Evolutionary conservation across 2,329 filamentous ascomycete species (phyloP).

Genomic region (Biscogniauxia sp.): DNA sequence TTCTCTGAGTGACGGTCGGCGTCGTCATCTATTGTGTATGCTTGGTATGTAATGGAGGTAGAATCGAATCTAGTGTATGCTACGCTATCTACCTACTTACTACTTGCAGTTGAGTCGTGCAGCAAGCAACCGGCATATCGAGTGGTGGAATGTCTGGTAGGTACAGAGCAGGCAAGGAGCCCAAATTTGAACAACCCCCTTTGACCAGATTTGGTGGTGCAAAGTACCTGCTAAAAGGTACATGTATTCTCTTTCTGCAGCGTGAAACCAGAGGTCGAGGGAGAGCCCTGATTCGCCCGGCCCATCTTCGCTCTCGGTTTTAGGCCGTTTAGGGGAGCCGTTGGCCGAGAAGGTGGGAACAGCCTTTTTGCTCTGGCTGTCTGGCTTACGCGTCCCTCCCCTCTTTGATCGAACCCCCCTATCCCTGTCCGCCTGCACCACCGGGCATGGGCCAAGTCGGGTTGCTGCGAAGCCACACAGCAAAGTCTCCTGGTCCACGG

Average conservation of each 20-base stretch:
- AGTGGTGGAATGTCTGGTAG: background rate
- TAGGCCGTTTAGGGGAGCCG: slow-evolving; percentile 12
- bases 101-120: slow-evolving; percentile 1
- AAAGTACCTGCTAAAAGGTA: too few species aligned
- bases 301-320: slow-evolving; percentile 12
- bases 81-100: too few species aligned
- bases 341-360: slow-evolving; percentile 14
- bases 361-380: slow-evolving; percentile 29
- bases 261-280: background rate
- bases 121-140: background rate
- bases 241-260: background rate
- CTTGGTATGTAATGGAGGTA: too few species aligned
- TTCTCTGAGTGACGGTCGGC: slow-evolving; percentile 10
- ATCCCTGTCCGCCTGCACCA: slow-evolving; percentile 21
- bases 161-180: too few species aligned
- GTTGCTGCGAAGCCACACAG: slow-evolving; percentile 19
- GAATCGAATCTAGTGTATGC: background rate
- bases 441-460: slow-evolving; percentile 13
- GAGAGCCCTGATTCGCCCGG: slow-evolving; percentile 13
- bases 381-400: slow-evolving; percentile 37
- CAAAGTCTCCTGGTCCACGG: slow-evolving; percentile 3
- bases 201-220: background rate
- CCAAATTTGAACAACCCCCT: background rate
- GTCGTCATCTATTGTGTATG: slow-evolving; percentile 10
- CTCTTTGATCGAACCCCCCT: slow-evolving; percentile 27